A percentile compares a stretch with the other conserved stretches of the same genome.
These are phyloP conservation scores for Batrachochytrium dendrobatidis DNA, from an alignment of 371 early-diverging fungal species.

Conservation along the genomic window DNA sequence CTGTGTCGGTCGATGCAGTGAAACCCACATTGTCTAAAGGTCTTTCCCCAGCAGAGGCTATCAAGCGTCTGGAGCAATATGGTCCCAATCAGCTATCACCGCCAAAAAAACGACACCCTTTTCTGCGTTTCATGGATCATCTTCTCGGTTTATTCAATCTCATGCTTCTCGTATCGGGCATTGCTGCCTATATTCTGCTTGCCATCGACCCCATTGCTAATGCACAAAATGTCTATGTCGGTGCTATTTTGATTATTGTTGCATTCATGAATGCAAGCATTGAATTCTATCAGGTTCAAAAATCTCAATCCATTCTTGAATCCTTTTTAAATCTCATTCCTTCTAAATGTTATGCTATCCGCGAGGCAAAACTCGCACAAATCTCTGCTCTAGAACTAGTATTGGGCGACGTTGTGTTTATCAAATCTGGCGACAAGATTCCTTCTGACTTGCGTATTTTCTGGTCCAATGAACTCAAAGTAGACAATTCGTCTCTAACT, in stretches of 20 bases:
- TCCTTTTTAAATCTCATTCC: conserved; percentile 91
- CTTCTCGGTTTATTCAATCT: conserved; percentile 76
- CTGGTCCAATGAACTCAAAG: conserved; percentile 73
- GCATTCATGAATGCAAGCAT: conserved; percentile 84
- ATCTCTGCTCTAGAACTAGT: conserved; percentile 68
- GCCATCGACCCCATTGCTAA: conserved; percentile 61
- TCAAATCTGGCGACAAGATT: conserved; percentile 87
- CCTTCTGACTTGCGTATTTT: conserved; percentile 85
- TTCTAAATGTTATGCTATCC: conserved; percentile 62
- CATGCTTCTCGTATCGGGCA: conserved; percentile 74
- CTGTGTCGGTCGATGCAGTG: conserved; percentile 43
- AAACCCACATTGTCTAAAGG: conserved; percentile 65
- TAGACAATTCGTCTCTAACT: conserved; percentile 94
- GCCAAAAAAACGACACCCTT: conserved; percentile 67
- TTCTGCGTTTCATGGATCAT: conserved; percentile 65
- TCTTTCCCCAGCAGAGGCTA: conserved; percentile 56
- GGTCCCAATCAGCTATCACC: conserved; percentile 85
- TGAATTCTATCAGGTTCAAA: conserved; percentile 86
- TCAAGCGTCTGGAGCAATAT: conserved; percentile 48
- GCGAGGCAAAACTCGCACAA: conserved; percentile 59
- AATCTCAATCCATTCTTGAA: conserved; percentile 73
- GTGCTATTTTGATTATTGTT: conserved; percentile 79
- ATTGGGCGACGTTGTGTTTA: conserved; percentile 77
- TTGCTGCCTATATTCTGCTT: conserved; percentile 67
- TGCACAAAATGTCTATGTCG: conserved; percentile 78